Conservation (phyloP, 2,329 filamentous ascomycete species). For the Hypocrella siamensis region DNA sequence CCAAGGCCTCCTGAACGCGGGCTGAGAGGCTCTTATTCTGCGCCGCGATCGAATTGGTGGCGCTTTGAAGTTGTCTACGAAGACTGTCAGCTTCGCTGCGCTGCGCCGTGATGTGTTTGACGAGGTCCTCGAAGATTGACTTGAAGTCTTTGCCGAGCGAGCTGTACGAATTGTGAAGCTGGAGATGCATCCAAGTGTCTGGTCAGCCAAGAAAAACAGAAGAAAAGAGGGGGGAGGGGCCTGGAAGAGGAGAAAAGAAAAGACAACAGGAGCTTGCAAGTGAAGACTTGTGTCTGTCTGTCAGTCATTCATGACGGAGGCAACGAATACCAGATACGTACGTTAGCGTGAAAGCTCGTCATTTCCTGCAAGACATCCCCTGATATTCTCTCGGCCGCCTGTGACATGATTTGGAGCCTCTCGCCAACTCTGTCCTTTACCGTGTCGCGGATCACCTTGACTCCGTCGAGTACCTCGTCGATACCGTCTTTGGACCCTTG, state of each 20-base stretch:
- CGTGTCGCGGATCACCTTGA: constrained; percentile 74
- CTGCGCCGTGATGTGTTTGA: constrained; percentile 60
- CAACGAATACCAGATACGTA: constrained; percentile 18
- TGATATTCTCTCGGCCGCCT: constrained; percentile 75
- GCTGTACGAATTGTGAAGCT: constrained; percentile 75
- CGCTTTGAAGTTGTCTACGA: constrained; percentile 53
- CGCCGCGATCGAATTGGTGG: constrained; percentile 51
- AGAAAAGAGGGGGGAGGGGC: background rate
- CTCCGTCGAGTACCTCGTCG: constrained; percentile 83
- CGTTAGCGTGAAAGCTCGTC: constrained; percentile 58
- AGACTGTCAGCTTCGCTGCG: constrained; percentile 61
- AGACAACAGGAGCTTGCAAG: no score
- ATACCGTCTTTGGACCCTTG: constrained; percentile 63
- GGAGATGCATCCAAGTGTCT: background rate
- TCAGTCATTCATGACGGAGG: no score
- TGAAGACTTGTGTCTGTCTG: no score
- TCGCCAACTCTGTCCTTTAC: constrained; percentile 78
- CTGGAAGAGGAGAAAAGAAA: background rate
- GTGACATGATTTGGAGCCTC: constrained; percentile 68
- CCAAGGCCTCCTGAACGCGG: constrained; percentile 52
- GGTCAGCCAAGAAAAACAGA: background rate
- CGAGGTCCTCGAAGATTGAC: constrained; percentile 64
- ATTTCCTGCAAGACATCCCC: constrained; percentile 80
- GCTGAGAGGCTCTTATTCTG: constrained; percentile 52
- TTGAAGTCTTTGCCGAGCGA: constrained; percentile 77